Conservation (phyloP, 73 alveolate species). For the Urostyla sp. region DNA sequence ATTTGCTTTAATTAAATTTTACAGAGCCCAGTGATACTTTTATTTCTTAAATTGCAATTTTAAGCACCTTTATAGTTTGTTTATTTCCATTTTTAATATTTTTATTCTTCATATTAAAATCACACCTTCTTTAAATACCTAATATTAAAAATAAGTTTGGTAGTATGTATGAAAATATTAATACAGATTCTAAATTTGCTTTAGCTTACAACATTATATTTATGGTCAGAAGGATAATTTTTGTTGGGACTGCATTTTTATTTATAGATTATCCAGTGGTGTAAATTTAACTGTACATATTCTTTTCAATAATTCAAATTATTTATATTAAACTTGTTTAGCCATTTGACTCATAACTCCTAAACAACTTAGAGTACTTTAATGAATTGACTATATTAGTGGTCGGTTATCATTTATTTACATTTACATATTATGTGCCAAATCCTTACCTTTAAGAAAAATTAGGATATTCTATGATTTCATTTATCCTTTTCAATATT, state of each 20-base stretch:
- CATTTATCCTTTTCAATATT: slow-evolving; percentile 6
- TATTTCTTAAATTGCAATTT: background rate
- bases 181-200: background rate
- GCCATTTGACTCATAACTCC: slow-evolving; percentile 21
- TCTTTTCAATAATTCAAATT: slow-evolving; percentile 7
- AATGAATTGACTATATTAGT: slow-evolving; percentile 16
- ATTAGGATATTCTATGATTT: slow-evolving; percentile 19
- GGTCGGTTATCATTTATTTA: slow-evolving; percentile 7
- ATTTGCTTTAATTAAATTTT: slow-evolving; percentile 5
- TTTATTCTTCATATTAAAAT: background rate
- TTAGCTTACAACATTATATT: background rate
- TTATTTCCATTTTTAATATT: background rate
- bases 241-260: background rate
- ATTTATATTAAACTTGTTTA: background rate
- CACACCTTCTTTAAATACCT: background rate
- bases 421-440: slow-evolving; percentile 20
- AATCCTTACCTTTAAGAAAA: background rate
- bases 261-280: slow-evolving; percentile 14
- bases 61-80: background rate
- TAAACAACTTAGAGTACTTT: slow-evolving; percentile 12
- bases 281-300: slow-evolving; percentile 1
- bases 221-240: slow-evolving; percentile 16
- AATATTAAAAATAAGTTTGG: background rate
- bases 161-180: background rate
- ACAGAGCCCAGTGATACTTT: background rate